Evolutionary conservation across 495 filamentous ascomycete species (phyloP), one percentile per base, ranked within the genome.

Genomic region (Glonium stellatum): DNA sequence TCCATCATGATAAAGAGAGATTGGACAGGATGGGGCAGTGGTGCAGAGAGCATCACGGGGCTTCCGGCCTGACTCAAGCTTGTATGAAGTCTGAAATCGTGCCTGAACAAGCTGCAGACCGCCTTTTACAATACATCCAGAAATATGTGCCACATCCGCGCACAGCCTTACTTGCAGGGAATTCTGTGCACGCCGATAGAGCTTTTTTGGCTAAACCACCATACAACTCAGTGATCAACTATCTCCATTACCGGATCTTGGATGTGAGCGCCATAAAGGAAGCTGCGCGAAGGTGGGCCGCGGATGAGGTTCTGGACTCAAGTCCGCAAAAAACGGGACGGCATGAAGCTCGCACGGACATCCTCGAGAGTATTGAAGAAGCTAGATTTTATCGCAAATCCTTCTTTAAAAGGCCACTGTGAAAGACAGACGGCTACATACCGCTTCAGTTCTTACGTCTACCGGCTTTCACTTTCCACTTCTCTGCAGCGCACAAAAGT

Each of bases 221-320:
- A 0, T 97, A 91, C 66, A 80, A 79, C 19, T 72, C 76, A 53
- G 82, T 96, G 3, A 67, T 89, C 51, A 80, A 87, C 49, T 80
- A 92, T 70, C 76, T 97, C 52, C 87, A 92, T 75, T 88, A 97
- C 75, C 84, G 93, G 11, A 88, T 97, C 59, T 69, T 97, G 42
- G 93, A 98, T 69, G 91, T 97, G 34, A 96, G 91, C 71, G 80
- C 83, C 18, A 74, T 97, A 55, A 96, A 97, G 74, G 93, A 98
- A 73, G 90, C 86, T 18, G 88, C 84, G 8, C 80, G 83, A 49
- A 79, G 92, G 54, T 98, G 93, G 93, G 86, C 85, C 41, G 77
- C 80, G 15, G 71, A 77, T 31, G 78, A 82, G 36, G 66, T 90
- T 31, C 59, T 89, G 53, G 58, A 67, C 51, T 71, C 73, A 42